Evolutionary conservation across 2,329 filamentous ascomycete species (phyloP).

Genomic region (Colletotrichum musicola): DNA sequence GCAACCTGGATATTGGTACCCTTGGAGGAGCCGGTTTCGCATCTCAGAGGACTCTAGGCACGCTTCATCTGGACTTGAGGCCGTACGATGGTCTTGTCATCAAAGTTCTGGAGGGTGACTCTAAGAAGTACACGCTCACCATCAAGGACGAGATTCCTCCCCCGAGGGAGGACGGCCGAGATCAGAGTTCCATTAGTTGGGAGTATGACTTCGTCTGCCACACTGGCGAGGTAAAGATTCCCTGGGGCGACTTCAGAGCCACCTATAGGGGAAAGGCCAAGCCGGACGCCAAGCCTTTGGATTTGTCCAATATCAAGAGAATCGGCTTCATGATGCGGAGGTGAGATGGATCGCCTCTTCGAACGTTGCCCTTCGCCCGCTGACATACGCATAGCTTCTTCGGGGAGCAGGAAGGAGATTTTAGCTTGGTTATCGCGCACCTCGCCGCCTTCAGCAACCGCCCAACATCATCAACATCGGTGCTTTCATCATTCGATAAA

Average conservation of each 20-base stretch:
- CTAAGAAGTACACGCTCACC: constrained; percentile 79
- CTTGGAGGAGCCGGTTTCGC: constrained; percentile 87
- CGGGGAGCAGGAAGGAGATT: constrained; percentile 77
- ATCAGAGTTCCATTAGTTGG: constrained; percentile 79
- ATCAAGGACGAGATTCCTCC: constrained; percentile 78
- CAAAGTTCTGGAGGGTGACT: constrained; percentile 65
- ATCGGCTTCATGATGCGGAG: constrained; percentile 86
- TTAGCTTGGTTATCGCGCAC: constrained; percentile 64
- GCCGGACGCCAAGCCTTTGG: constrained; percentile 69
- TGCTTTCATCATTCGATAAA: constrained; percentile 16
- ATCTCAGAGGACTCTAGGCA: constrained; percentile 76
- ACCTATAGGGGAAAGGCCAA: constrained; percentile 80
- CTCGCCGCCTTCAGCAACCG: constrained; percentile 33
- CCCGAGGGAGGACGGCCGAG: constrained; percentile 72
- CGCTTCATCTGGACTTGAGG: constrained; percentile 73
- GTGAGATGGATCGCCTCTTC: constrained; percentile 57
- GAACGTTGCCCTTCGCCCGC: constrained; percentile 9
- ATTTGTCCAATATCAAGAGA: constrained; percentile 71
- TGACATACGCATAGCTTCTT: constrained; percentile 72
- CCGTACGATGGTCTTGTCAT: constrained; percentile 72
- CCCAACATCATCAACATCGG: constrained; percentile 11
- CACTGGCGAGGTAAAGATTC: constrained; percentile 63
- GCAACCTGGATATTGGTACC: constrained; percentile 78
- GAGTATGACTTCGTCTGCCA: constrained; percentile 74
- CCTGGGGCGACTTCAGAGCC: constrained; percentile 75